Conservation (phyloP, 805 yeast genomes). For the Danielia reshetovae region DNA sequence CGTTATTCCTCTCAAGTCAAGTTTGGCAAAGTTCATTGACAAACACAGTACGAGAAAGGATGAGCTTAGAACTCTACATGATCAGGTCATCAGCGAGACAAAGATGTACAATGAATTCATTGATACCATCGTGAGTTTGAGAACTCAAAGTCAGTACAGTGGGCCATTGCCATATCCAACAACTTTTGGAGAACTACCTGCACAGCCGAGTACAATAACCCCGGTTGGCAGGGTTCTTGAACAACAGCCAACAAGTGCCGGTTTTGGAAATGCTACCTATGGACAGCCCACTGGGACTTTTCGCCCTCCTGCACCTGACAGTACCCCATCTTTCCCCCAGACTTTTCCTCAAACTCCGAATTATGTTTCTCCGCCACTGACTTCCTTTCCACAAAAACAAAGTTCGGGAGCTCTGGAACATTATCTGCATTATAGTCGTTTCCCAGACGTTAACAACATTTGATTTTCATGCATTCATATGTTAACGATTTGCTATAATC, state of each 20-base stretch:
- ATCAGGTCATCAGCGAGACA: slow-evolving; percentile 66
- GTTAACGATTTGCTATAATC: neutral
- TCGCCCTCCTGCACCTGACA: no score
- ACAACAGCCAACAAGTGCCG: slow-evolving; percentile 37
- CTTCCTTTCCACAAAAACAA: no score
- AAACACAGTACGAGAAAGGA: slow-evolving; percentile 73
- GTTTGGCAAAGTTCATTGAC: slow-evolving; percentile 70
- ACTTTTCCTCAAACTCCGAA: no score
- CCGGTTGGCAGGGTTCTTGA: slow-evolving; percentile 6
- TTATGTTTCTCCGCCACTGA: no score
- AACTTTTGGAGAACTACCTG: neutral
- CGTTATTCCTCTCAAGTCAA: slow-evolving; percentile 68
- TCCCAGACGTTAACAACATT: slow-evolving; percentile 25
- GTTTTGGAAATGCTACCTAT: slow-evolving; percentile 32
- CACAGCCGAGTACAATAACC: no score
- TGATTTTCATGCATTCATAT: slow-evolving; percentile 3
- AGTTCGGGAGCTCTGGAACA: no score
- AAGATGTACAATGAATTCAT: slow-evolving; percentile 64
- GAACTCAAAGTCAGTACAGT: slow-evolving; percentile 4
- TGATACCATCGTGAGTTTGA: slow-evolving; percentile 32
- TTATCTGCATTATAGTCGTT: slow-evolving; percentile 26
- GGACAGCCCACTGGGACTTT: neutral
- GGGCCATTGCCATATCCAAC: slow-evolving; percentile 8
- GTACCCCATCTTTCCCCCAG: no score
- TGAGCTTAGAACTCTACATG: slow-evolving; percentile 68